Conservation (phyloP, 345 rosid species). For the Rhizophora apiculata region DNA sequence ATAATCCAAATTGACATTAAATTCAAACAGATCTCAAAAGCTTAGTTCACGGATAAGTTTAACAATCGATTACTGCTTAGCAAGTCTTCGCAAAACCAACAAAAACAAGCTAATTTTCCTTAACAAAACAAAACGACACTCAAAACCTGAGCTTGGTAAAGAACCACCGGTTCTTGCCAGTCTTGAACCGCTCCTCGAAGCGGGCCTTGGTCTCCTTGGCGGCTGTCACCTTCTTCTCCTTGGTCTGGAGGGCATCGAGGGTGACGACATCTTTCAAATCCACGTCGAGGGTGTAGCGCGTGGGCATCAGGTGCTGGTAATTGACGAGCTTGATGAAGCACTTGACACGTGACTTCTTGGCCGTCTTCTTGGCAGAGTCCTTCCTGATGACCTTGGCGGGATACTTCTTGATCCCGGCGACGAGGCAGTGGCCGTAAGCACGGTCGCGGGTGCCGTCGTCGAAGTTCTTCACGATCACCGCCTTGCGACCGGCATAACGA, state of each 20-base stretch:
- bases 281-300: constrained; percentile 20
- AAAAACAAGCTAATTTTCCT: neutral
- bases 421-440: constrained; percentile 14
- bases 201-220: constrained; percentile 23
- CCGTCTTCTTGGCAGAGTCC: constrained; percentile 7
- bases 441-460: constrained; percentile 19
- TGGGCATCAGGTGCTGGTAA: constrained; percentile 18
- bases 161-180: constrained; percentile 31
- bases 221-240: constrained; percentile 21
- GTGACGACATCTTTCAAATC: constrained; percentile 20
- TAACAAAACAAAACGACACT: neutral
- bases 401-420: constrained; percentile 17
- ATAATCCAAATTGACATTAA: too few species aligned
- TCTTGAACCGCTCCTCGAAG: constrained; percentile 27
- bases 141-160: constrained; percentile 31
- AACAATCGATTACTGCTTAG: neutral
- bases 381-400: constrained; percentile 7
- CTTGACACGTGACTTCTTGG: constrained; percentile 18
- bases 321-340: constrained; percentile 20
- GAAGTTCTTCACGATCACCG: constrained; percentile 20
- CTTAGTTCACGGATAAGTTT: too few species aligned
- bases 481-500: constrained; percentile 25
- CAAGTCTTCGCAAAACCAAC: neutral
- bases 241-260: constrained; percentile 8
- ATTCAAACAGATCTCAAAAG: too few species aligned